Conservation (phyloP, 2,329 filamentous ascomycete genomes). For the Xylariaceae sp. region DNA sequence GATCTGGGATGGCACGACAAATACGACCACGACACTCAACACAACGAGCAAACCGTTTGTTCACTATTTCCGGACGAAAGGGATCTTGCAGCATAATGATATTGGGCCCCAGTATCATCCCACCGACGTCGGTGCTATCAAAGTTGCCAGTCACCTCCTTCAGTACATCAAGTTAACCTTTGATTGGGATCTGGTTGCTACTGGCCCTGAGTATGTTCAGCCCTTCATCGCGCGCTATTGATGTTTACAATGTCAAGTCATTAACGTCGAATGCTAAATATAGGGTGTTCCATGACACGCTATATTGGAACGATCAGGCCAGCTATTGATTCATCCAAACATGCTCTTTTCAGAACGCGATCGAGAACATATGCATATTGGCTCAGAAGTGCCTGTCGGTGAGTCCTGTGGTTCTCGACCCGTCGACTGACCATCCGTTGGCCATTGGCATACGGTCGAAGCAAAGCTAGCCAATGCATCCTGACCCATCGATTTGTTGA, state of each 20-base stretch:
- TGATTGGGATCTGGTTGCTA: slow-evolving; percentile 51
- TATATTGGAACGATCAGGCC: slow-evolving; percentile 49
- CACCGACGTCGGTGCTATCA: slow-evolving; percentile 57
- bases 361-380: not conserved
- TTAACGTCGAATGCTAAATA: slow-evolving; percentile 6
- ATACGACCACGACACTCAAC: slow-evolving; percentile 33
- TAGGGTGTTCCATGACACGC: slow-evolving; percentile 40
- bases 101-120: slow-evolving; percentile 54
- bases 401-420: no score
- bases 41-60: slow-evolving; percentile 41
- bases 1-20: slow-evolving; percentile 38
- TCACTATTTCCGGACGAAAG: slow-evolving; percentile 57
- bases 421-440: no score
- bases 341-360: not conserved
- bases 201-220: slow-evolving; percentile 46
- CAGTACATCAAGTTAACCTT: slow-evolving; percentile 53
- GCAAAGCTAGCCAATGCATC: no score
- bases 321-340: slow-evolving; percentile 33
- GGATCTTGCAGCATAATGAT: slow-evolving; percentile 58
- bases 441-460: no score
- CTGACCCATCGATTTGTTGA: no score
- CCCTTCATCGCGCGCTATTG: not conserved
- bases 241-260: not conserved
- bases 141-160: slow-evolving; percentile 54
- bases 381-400: not conserved